Evolutionary conservation across 192 early-diverging fungal species (phyloP).

Genomic region (Lunasporangiospora selenospora): DNA sequence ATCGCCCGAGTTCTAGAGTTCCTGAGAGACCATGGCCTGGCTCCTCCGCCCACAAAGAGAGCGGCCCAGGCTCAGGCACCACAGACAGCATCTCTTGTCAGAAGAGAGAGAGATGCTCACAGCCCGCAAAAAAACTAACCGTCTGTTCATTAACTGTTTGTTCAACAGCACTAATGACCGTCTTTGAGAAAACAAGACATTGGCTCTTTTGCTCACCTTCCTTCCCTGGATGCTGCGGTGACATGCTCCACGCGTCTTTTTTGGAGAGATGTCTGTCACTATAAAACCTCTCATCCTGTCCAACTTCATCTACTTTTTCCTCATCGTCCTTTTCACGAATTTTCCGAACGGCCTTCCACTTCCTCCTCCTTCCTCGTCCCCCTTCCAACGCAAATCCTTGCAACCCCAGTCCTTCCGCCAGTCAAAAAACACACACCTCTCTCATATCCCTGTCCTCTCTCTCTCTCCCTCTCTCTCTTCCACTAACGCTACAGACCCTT

Average conservation of each 20-base stretch:
- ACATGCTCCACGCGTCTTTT: not conserved
- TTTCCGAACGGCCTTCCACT: constrained; percentile 31
- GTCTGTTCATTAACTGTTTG: not conserved
- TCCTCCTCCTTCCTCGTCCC: not conserved
- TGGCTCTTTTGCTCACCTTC: not conserved
- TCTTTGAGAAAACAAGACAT: not conserved
- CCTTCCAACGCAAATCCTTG: constrained; percentile 39
- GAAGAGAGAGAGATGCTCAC: too few relatives aligned
- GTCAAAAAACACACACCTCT: not conserved
- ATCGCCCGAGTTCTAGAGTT: too few relatives aligned
- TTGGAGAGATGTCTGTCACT: too few relatives aligned
- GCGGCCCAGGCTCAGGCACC: too few relatives aligned
- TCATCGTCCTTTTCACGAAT: constrained; percentile 24
- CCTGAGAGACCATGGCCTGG: too few relatives aligned
- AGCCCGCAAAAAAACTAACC: not conserved
- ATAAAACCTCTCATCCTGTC: not conserved
- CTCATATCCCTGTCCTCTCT: not conserved
- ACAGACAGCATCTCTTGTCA: too few relatives aligned
- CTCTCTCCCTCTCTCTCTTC: not conserved
- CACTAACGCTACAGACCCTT: not conserved
- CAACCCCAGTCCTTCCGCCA: not conserved
- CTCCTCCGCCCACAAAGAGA: too few relatives aligned
- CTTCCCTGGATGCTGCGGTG: not conserved
- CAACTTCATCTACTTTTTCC: constrained; percentile 12
- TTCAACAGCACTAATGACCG: not conserved